Percentiles rank a stretch among this genome's conserved stretches.
phyloP scores from a whole-genome alignment of 2,329 filamentous ascomycete genomes.

The Chlorencoelia australis region DNA sequence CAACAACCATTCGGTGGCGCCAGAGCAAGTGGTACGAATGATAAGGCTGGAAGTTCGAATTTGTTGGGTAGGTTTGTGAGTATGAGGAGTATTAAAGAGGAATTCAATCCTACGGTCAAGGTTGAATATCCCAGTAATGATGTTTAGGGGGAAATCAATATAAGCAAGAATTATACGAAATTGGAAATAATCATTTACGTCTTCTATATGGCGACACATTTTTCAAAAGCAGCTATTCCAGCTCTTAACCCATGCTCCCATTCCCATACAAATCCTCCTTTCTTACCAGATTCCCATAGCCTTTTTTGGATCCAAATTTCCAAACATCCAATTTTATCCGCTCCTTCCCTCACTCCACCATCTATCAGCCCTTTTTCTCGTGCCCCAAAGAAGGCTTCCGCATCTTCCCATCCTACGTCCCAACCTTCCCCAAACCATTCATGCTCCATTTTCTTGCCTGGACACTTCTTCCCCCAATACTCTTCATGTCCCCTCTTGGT shows the following conservation, averaged over 20 bases:
- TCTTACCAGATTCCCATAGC: conserved; percentile 39
- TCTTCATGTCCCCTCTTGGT: conserved; percentile 34
- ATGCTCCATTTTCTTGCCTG: conserved; percentile 39
- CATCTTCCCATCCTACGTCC: conserved; percentile 46
- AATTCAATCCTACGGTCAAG: conserved; percentile 53
- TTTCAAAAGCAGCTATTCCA: conserved; percentile 27
- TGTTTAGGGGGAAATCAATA: conserved; percentile 17
- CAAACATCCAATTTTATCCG: conserved; percentile 44
- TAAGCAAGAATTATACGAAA: too few relatives aligned
- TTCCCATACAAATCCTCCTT: conserved; percentile 32
- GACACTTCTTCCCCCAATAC: conserved; percentile 39
- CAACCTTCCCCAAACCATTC: conserved; percentile 45
- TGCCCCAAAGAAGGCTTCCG: conserved; percentile 38
- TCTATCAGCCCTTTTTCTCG: conserved; percentile 27
- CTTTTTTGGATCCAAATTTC: conserved; percentile 50
- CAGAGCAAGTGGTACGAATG: conserved; percentile 59
- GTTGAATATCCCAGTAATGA: conserved; percentile 66
- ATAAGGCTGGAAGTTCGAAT: conserved; percentile 59
- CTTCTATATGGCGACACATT: too few relatives aligned
- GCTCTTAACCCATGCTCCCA: conserved; percentile 32
- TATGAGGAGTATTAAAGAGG: conserved; percentile 61
- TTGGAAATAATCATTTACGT: too few relatives aligned
- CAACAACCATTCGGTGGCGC: conserved; percentile 65
- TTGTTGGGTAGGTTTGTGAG: conserved; percentile 57
- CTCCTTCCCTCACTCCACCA: conserved; percentile 23